A percentile compares a stretch with the other conserved stretches of the same genome.
Conservation (phyloP, 176 grass and related monocot species). For the Oryza brachyantha region DNA sequence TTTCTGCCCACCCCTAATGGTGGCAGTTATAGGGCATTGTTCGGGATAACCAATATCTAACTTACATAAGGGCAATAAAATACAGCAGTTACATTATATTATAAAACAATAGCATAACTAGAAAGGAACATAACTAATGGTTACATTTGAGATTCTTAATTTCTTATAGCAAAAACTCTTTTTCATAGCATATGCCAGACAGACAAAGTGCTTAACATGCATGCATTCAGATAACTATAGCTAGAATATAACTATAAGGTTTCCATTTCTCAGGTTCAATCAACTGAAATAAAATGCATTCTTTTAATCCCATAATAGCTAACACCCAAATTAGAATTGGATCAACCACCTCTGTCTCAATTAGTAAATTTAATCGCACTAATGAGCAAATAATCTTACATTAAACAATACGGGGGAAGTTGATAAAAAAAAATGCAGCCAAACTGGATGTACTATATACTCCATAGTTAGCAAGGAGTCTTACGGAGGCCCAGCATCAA, state of each 20-base stretch:
- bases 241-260: not conserved
- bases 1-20: too few species aligned
- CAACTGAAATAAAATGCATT: not conserved
- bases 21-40: not conserved
- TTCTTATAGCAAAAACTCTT: not conserved
- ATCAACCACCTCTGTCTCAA: not conserved
- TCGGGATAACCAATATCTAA: not conserved
- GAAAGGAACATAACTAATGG: not conserved
- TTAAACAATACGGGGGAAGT: not conserved
- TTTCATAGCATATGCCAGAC: not conserved
- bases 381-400: not conserved
- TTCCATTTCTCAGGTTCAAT: not conserved
- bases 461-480: conserved; percentile 1
- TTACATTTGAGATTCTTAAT: not conserved
- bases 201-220: not conserved
- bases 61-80: not conserved
- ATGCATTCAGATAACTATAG: not conserved
- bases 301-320: not conserved
- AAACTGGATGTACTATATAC: conserved; percentile 5
- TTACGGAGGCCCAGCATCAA: conserved; percentile 44
- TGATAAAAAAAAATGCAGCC: not conserved
- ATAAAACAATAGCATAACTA: not conserved
- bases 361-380: not conserved
- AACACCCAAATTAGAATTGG: not conserved
- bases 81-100: not conserved